Evolutionary conservation across 441 rosid species (phyloP).

Genomic region (Adansonia rubrostipa): DNA sequence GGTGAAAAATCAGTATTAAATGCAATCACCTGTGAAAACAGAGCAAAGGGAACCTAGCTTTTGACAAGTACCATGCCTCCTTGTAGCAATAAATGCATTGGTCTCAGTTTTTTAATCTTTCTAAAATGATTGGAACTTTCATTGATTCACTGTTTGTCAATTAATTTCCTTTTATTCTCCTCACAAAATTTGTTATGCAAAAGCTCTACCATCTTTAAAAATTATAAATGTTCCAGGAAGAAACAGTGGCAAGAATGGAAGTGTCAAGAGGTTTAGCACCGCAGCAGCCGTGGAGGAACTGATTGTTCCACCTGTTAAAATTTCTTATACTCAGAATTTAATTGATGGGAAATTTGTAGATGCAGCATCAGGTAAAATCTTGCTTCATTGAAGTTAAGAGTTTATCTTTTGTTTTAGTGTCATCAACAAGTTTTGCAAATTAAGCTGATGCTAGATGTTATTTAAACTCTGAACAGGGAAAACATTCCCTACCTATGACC

Average conservation of each 20-base stretch:
- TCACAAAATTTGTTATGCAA: neutral
- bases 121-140: neutral
- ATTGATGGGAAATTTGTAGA: constrained; percentile 54
- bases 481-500: constrained; percentile 66
- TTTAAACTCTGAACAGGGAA: constrained; percentile 45
- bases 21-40: neutral
- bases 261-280: constrained; percentile 40
- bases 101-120: neutral
- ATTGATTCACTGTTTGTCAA: neutral
- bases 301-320: constrained; percentile 43
- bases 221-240: constrained; percentile 35
- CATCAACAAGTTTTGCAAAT: neutral
- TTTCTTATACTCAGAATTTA: constrained; percentile 44
- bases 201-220: neutral
- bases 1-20: neutral
- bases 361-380: constrained; percentile 49
- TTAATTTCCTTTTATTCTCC: neutral
- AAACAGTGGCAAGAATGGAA: constrained; percentile 30
- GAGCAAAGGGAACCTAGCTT: neutral
- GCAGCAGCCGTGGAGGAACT: constrained; percentile 43
- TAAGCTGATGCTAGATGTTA: constrained; percentile 18
- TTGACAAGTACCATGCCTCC: neutral
- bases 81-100: neutral
- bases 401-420: neutral
- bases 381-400: neutral